Conservation (phyloP, 1,284 basidiomycete species). For the Naganishia albida region DNA sequence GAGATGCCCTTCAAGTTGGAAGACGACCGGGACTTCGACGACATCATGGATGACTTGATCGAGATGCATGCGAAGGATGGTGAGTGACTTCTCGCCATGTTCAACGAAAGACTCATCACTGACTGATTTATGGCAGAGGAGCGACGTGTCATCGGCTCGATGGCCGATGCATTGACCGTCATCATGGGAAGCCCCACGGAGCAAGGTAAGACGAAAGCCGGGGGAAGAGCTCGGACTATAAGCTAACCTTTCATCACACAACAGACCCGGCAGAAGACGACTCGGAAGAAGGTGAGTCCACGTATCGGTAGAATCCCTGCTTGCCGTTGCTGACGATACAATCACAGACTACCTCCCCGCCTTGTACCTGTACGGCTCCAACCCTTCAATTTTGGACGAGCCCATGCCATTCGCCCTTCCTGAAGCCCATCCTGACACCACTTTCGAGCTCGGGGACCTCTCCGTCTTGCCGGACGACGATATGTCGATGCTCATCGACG, state of each 20-base stretch:
- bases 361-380: not conserved
- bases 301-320: too few relatives aligned
- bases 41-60: not conserved
- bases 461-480: not conserved
- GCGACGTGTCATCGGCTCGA: not conserved
- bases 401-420: constrained; percentile 10
- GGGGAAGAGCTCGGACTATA: not conserved
- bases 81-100: not conserved
- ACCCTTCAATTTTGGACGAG: constrained; percentile 3
- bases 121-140: not conserved
- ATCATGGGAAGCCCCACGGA: not conserved
- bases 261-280: not conserved
- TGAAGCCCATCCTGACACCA: not conserved
- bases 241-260: not conserved
- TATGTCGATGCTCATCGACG: not conserved
- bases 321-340: not conserved
- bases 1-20: constrained; percentile 10
- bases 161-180: not conserved
- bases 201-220: not conserved
- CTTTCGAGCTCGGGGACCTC: constrained; percentile 1
- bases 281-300: too few relatives aligned
- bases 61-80: not conserved
- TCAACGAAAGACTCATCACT: not conserved
- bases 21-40: not conserved
- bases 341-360: not conserved